Conservation (phyloP, 164 flowering plant genomes). For the Vitis labrusca region DNA sequence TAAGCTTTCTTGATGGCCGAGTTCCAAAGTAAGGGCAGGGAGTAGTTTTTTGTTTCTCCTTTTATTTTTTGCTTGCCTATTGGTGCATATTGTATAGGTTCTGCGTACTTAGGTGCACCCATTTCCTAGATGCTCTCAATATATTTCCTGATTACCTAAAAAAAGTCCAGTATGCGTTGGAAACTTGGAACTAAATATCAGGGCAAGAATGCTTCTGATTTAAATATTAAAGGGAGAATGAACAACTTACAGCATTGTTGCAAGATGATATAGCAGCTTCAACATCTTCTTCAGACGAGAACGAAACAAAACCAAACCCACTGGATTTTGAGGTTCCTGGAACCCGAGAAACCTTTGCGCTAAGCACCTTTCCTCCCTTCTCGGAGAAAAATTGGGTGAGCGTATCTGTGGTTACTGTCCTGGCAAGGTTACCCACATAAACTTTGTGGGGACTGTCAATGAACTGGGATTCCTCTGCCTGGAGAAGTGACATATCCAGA, state of each 20-base stretch:
- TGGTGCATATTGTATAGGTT: too few species aligned
- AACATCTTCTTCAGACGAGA: constrained; percentile 86
- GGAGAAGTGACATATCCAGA: constrained; percentile 43
- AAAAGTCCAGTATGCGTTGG: neutral
- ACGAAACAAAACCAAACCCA: constrained; percentile 89
- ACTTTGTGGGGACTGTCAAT: constrained; percentile 89
- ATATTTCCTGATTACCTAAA: too few species aligned
- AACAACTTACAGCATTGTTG: constrained; percentile 70
- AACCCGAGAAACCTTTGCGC: constrained; percentile 78
- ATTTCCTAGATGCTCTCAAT: too few species aligned
- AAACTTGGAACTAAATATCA: neutral
- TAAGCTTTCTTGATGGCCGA: too few species aligned
- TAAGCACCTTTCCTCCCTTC: constrained; percentile 81
- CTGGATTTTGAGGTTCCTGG: constrained; percentile 90
- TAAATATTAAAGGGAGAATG: neutral
- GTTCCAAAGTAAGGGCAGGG: too few species aligned
- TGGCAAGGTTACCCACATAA: constrained; percentile 96
- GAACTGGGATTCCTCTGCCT: constrained; percentile 75
- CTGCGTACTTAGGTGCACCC: too few species aligned
- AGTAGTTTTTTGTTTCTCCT: too few species aligned
- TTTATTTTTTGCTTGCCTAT: too few species aligned
- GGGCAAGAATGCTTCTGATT: neutral
- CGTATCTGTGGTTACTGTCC: constrained; percentile 71
- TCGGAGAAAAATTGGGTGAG: constrained; percentile 73
- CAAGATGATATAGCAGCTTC: constrained; percentile 79